Base-by-base conservation (phyloP, 768 basidiomycete genomes). In the Candolleomyces aberdarensis region DNA sequence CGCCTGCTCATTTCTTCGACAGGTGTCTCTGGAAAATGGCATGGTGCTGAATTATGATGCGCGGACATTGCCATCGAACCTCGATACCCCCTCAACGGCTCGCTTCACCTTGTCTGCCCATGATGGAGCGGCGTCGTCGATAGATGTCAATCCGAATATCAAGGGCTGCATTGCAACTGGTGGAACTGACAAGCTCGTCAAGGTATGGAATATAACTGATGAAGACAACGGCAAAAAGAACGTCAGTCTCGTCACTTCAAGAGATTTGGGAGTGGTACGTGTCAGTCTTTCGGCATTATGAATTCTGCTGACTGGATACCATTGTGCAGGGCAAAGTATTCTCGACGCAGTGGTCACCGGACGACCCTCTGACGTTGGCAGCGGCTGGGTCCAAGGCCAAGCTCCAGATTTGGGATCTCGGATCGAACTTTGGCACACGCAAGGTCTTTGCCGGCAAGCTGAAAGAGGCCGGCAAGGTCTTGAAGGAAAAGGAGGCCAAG, bases 11-110 rank as follows among this genome's bases (percentile, higher is more conserved):
- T 22, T 47, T 8, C 17, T 51, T 32, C 40, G 46, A 22, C 49
- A 97, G 94, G 94, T 97, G 26, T 91, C 95, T 0, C 81, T 98
- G 20, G 96, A 98, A 75, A 97, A 97, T 66, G 97, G 97, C 14
- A 78, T 94, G 5, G 91, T 98, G 15, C 80, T 98, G 63, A 91
- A 94, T 69, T 99, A 91, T 67, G 96, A 99, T 71, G 90, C 88
- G 4, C 86, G 96, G 61, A 88, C 88, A 8, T 78, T 97, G 8
- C 85, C 94, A 10, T 85, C 87, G 5, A 80, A 88, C 66, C 75
- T 88, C n/a, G 78, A 81, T 59, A 71, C 74, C 7, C 83, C 87
- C 1, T 88, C 87, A 2, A 87, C 85, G 0, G 84, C 89, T 9
- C 85, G 86, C 40, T 98, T 95, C 76, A 98, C 94, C 5, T 78